Percentiles rank a stretch among this genome's conserved stretches.
Conservation (phyloP, 1,284 basidiomycete genomes). For the Ganoderma lingzhi region DNA sequence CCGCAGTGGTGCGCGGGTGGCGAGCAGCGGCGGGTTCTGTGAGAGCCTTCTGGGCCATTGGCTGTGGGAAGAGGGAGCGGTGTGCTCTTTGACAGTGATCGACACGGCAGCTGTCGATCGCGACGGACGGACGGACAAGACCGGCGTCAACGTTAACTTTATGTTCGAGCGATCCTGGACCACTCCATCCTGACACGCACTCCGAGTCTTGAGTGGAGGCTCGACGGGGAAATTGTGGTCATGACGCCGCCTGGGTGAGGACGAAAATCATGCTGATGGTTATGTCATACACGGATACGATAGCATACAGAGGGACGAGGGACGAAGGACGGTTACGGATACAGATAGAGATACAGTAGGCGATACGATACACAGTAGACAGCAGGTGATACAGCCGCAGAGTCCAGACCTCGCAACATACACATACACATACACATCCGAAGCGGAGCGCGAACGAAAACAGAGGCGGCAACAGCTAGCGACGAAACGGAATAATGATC, state of each 20-base stretch:
- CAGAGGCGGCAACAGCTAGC: background rate
- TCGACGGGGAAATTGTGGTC: background rate
- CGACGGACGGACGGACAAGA: background rate
- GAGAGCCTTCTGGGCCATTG: background rate
- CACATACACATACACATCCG: background rate
- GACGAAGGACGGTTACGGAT: background rate
- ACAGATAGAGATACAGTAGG: constrained; percentile 6
- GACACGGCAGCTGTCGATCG: constrained; percentile 2
- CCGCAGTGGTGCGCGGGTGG: background rate
- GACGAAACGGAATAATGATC: constrained; percentile 26
- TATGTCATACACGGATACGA: background rate
- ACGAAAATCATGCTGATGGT: background rate
- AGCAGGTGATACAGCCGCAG: constrained; percentile 26
- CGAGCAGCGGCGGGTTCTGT: background rate
- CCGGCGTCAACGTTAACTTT: background rate
- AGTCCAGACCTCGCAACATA: constrained; percentile 11
- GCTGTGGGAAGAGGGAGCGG: background rate
- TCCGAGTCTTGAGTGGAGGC: background rate
- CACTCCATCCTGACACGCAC: background rate
- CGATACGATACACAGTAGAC: constrained; percentile 5
- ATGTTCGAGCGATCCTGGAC: background rate
- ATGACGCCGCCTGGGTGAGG: background rate
- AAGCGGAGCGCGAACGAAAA: background rate
- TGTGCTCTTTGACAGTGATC: background rate
- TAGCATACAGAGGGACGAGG: background rate